Evolutionary conservation across 306 rosid genomes (phyloP), one percentile per base, ranked within the genome.

Genomic region (Castanopsis chinensis): DNA sequence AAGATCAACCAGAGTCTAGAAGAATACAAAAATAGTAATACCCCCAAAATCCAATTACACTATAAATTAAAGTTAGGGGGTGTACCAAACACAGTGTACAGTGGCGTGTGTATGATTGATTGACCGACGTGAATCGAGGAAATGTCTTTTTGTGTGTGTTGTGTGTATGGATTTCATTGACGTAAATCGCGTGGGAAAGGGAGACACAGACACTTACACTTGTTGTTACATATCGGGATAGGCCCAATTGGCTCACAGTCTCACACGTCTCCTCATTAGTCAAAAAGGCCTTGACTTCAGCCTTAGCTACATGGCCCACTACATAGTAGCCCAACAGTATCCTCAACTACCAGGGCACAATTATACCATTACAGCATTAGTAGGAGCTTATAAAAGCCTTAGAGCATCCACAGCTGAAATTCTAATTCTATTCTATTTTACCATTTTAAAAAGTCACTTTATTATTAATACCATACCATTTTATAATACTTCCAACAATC

Each of bases 121-220:
- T 15, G 65, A 54, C 72, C 75, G 64, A 75, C 76, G 25, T 80
- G 71, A 73, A 79, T 71, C 76, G 79, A 27, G 75, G 33, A 78
- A 58, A 72, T 75, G 82, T 77, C 83, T 59, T 84, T 79, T 71
- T 55, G 63, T 63, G 80, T 41, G 72, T 27, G 77, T 19, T 69
- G 45, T 74, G 8, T 69, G 45, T 74, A 41, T 72, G 81, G 59
- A 53, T 83, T 25, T 81, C 74, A 75, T 79, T 77, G 67, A 68
- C 8, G 85, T 37, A 18, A 76, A 65, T 82, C 87, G 80, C 87
- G 85, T 76, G 86, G 76, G 74, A 25, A 28, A 8, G 3, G 85
- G 79, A 67, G 79, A 76, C 87, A 25, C 27, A 25, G 27, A 25
- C 27, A 25, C 27, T 25, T 12, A 35, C 77, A 54, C 23, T 28